Percentiles rank a stretch among this genome's conserved stretches.
These are phyloP conservation scores for Picocystis salinarum DNA, from an alignment of 139 green algal species.

Conservation along the genomic window DNA sequence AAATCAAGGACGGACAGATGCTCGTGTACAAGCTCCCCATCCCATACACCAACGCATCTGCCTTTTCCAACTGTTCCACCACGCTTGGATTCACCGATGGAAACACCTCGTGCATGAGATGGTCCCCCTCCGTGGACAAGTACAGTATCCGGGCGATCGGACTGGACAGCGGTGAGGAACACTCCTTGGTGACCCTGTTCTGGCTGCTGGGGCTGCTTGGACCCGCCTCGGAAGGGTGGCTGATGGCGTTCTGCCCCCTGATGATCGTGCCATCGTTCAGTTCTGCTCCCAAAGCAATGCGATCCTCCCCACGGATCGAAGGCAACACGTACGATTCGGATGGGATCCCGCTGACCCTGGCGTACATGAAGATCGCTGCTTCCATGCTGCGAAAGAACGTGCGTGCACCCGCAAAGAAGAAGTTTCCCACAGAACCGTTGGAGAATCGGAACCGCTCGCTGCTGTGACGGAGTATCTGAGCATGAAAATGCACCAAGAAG, in stretches of 20 bases:
- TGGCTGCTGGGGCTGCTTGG: background rate
- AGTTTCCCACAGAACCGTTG: conserved; percentile 91
- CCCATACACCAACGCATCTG: conserved; percentile 80
- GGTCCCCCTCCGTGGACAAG: conserved; percentile 49
- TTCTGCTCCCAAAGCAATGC: conserved; percentile 83
- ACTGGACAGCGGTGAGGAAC: background rate
- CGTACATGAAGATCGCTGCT: conserved; percentile 92
- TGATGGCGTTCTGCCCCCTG: conserved; percentile 87
- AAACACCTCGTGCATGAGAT: conserved; percentile 54
- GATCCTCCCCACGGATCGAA: conserved; percentile 77
- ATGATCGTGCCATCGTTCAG: conserved; percentile 74
- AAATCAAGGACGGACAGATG: conserved; percentile 73
- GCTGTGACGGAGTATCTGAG: conserved; percentile 55
- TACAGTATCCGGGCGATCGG: background rate
- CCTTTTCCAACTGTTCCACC: conserved; percentile 26
- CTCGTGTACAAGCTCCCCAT: conserved; percentile 96
- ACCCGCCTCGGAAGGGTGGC: conserved; percentile 40
- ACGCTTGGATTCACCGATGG: conserved; percentile 52
- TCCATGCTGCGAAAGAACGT: conserved; percentile 93
- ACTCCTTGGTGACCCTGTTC: background rate
- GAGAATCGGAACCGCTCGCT: conserved; percentile 69
- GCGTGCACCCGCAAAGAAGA: conserved; percentile 94
- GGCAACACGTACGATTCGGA: conserved; percentile 58
- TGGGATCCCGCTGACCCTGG: conserved; percentile 48
- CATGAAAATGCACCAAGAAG: conserved; percentile 93